These are phyloP conservation scores for Cephaloascus fragrans DNA, from an alignment of 805 yeast species.

Conservation along the genomic window DNA sequence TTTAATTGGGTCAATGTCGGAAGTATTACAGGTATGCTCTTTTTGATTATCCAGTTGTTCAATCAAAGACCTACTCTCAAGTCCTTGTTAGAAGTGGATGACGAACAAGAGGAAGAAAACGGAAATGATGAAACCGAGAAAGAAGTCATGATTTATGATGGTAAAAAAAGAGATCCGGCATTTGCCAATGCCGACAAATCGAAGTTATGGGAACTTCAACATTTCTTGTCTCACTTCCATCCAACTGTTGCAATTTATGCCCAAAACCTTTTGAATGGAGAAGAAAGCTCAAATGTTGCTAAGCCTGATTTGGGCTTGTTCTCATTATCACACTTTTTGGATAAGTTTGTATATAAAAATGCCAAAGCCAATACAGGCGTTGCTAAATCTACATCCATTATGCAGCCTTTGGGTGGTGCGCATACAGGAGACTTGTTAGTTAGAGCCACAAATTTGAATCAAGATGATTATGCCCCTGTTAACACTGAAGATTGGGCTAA, in stretches of 20 bases:
- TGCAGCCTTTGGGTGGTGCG: slow-evolving; percentile 94
- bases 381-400: slow-evolving; percentile 88
- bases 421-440: slow-evolving; percentile 64
- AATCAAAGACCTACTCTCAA: slow-evolving; percentile 56
- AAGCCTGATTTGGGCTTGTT: slow-evolving; percentile 90
- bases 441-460: slow-evolving; percentile 39
- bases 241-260: slow-evolving; percentile 88
- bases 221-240: slow-evolving; percentile 75
- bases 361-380: slow-evolving; percentile 66
- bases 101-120: slow-evolving; percentile 9
- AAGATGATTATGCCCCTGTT: slow-evolving; percentile 49
- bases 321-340: slow-evolving; percentile 84
- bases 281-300: slow-evolving; percentile 19
- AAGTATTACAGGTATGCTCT: slow-evolving; percentile 76
- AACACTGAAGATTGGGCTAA: slow-evolving; percentile 80
- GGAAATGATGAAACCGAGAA: slow-evolving; percentile 5
- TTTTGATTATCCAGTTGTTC: slow-evolving; percentile 58
- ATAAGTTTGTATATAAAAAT: slow-evolving; percentile 89
- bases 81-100: slow-evolving; percentile 37
- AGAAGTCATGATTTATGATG: slow-evolving; percentile 45
- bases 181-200: slow-evolving; percentile 78
- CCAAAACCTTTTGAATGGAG: slow-evolving; percentile 43
- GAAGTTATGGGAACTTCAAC: slow-evolving; percentile 79
- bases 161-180: slow-evolving; percentile 87
- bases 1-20: slow-evolving; percentile 84